These are phyloP conservation scores for Drechslera avenae DNA, from an alignment of 2,329 filamentous ascomycete species.

Conservation along the genomic window DNA sequence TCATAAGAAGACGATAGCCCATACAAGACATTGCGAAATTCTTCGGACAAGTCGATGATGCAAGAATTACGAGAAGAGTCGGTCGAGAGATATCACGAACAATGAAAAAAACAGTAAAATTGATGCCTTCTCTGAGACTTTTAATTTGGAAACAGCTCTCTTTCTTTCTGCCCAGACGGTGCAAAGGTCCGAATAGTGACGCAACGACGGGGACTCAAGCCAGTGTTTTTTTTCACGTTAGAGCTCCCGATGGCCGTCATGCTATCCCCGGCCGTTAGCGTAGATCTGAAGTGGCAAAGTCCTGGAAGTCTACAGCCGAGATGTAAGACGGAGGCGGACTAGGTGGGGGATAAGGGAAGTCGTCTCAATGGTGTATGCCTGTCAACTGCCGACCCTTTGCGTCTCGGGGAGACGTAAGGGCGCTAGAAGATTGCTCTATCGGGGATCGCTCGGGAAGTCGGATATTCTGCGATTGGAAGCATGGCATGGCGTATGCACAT, in stretches of 20 bases:
- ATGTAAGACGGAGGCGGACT: not conserved
- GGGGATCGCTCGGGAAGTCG: slow-evolving; percentile 3
- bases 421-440: not conserved
- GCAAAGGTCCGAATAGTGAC: slow-evolving; percentile 24
- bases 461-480: not conserved
- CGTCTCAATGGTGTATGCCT: not conserved
- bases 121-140: not conserved
- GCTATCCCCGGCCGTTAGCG: slow-evolving; percentile 5
- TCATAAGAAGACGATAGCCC: no score
- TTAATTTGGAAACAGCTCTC: no score
- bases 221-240: slow-evolving; percentile 8
- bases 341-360: not conserved
- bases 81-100: no score
- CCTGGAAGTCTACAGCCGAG: no score
- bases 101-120: no score
- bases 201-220: slow-evolving; percentile 21
- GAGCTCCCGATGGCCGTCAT: slow-evolving; percentile 6
- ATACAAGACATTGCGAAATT: no score
- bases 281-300: slow-evolving; percentile 1
- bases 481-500: not conserved
- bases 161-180: no score
- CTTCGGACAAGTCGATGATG: no score
- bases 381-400: slow-evolving; percentile 2
- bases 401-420: not conserved
- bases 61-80: no score